phyloP scores from a whole-genome alignment of 768 basidiomycete species.

The Pleurotus cornucopiae region DNA sequence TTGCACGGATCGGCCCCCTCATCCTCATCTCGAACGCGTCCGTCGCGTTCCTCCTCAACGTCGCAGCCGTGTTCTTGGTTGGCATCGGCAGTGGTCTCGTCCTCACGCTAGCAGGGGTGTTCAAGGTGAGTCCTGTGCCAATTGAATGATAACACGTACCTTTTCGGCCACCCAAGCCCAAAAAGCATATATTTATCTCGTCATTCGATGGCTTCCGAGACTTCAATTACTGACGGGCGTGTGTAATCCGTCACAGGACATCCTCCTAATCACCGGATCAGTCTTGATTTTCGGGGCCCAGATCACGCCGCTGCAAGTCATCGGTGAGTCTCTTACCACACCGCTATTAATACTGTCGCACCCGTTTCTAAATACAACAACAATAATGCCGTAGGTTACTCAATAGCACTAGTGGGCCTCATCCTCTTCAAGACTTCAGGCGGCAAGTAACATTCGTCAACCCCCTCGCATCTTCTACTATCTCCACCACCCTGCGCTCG shows the following conservation, averaged over 20 bases:
- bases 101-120: slow-evolving; percentile 89
- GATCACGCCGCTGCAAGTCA: slow-evolving; percentile 80
- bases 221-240: background rate
- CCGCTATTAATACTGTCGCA: background rate
- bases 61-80: slow-evolving; percentile 93
- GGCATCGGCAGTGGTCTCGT: slow-evolving; percentile 84
- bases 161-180: background rate
- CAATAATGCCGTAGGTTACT: slow-evolving; percentile 56
- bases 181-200: slow-evolving; percentile 16
- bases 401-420: slow-evolving; percentile 80
- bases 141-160: background rate
- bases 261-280: slow-evolving; percentile 88
- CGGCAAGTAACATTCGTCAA: slow-evolving; percentile 39
- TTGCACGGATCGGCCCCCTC: slow-evolving; percentile 57
- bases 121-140: slow-evolving; percentile 57
- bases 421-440: slow-evolving; percentile 80
- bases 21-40: slow-evolving; percentile 75
- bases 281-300: slow-evolving; percentile 79
- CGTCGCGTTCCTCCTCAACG: slow-evolving; percentile 85
- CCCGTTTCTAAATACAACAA: slow-evolving; percentile 3
- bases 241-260: slow-evolving; percentile 55
- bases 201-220: slow-evolving; percentile 20
- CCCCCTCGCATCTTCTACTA: background rate
- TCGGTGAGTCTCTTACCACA: slow-evolving; percentile 44
- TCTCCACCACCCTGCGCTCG: background rate